Evolutionary conservation across 345 rosid species (phyloP).

Genomic region (Barbarea vulgaris): DNA sequence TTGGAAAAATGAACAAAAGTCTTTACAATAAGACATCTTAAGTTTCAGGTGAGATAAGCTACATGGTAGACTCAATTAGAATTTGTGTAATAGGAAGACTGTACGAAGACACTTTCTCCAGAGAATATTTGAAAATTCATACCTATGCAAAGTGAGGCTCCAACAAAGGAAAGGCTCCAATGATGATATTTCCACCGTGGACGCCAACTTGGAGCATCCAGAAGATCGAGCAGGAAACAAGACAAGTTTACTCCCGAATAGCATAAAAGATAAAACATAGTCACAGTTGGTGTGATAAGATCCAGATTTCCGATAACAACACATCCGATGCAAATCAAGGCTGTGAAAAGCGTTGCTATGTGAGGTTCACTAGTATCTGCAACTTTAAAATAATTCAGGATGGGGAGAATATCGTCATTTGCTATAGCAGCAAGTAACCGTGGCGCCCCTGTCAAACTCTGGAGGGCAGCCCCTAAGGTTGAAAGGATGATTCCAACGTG

Average conservation of each 20-base stretch:
- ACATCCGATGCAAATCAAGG: conserved; percentile 84
- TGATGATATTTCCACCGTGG: conserved; percentile 99
- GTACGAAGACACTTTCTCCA: neutral
- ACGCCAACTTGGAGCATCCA: conserved; percentile 99
- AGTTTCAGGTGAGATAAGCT: conserved; percentile 4
- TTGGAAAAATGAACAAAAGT: conserved; percentile 26
- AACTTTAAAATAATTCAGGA: conserved; percentile 94
- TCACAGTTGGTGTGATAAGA: conserved; percentile 94
- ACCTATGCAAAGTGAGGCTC: conserved; percentile 90
- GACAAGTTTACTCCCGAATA: conserved; percentile 98
- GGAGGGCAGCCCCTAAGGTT: conserved; percentile 99
- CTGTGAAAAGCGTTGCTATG: conserved; percentile 89
- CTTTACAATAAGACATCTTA: conserved; percentile 18
- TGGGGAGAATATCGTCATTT: conserved; percentile 96
- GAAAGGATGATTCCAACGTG: conserved; percentile 95
- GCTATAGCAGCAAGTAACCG: conserved; percentile 99
- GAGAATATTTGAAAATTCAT: conserved; percentile 30
- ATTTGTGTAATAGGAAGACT: conserved; percentile 1
- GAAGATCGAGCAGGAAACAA: conserved; percentile 98
- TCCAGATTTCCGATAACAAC: conserved; percentile 96
- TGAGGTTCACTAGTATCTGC: conserved; percentile 89
- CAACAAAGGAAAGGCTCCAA: conserved; percentile 96
- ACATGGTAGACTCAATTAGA: conserved; percentile 1
- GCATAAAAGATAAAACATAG: conserved; percentile 97
- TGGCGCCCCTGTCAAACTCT: conserved; percentile 97